These are phyloP conservation scores for Diaporthe caulivora DNA, from an alignment of 2,329 filamentous ascomycete genomes.

Conservation along the genomic window DNA sequence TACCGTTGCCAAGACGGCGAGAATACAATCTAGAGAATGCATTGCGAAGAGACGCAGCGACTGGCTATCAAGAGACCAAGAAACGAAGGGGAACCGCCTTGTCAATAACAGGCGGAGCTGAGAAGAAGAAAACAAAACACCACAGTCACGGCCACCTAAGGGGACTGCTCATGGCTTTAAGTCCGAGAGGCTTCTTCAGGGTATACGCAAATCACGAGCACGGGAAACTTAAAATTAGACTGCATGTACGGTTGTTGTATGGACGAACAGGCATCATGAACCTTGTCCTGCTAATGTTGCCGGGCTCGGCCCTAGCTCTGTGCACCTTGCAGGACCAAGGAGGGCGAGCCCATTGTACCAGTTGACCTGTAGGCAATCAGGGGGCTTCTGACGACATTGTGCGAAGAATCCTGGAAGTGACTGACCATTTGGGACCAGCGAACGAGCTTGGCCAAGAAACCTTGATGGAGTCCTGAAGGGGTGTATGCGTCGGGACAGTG, in stretches of 20 bases:
- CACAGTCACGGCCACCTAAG: background rate
- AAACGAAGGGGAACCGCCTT: conserved; percentile 2
- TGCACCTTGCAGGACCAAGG: conserved; percentile 23
- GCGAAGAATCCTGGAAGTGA: conserved; percentile 6
- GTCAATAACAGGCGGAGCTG: conserved; percentile 10
- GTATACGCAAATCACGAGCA: conserved; percentile 1
- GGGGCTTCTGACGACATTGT: conserved; percentile 19
- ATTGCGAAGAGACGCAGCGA: conserved; percentile 41
- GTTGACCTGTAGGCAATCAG: conserved; percentile 16
- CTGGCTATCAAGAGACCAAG: conserved; percentile 5
- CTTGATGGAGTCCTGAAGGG: background rate
- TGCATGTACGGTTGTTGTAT: conserved; percentile 29
- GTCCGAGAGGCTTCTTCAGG: background rate
- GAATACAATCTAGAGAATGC: conserved; percentile 30
- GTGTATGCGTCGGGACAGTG: background rate
- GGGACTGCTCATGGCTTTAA: conserved; percentile 26
- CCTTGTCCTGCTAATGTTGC: conserved; percentile 22
- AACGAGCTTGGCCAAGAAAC: background rate
- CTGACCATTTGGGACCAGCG: background rate
- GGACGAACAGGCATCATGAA: conserved; percentile 27
- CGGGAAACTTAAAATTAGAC: conserved; percentile 7
- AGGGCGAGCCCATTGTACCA: conserved; percentile 13
- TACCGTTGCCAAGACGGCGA: conserved; percentile 29
- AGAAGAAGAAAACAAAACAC: background rate
- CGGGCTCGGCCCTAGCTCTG: conserved; percentile 23